Percentiles rank a stretch among this genome's conserved stretches.
These are phyloP conservation scores for Tricholoma saponaceum DNA, from an alignment of 768 basidiomycete genomes.

Conservation along the genomic window DNA sequence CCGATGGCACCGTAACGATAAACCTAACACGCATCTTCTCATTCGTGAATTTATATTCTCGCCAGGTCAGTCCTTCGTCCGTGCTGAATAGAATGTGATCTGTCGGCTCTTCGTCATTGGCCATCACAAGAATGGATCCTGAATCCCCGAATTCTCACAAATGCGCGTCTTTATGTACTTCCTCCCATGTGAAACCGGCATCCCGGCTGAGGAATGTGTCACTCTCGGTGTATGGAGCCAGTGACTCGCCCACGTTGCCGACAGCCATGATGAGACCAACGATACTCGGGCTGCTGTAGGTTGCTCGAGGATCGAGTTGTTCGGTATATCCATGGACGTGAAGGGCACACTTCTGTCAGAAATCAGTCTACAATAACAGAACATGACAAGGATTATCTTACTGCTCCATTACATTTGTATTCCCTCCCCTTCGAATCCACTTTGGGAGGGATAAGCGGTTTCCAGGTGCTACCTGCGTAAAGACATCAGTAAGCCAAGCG, in stretches of 20 bases:
- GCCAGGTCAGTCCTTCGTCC: constrained; percentile 86
- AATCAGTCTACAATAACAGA: background rate
- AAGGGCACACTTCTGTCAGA: constrained; percentile 69
- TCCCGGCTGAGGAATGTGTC: constrained; percentile 97
- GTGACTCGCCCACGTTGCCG: constrained; percentile 86
- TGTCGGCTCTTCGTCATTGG: constrained; percentile 92
- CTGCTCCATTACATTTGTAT: constrained; percentile 70
- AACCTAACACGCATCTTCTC: constrained; percentile 65
- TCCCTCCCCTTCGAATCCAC: constrained; percentile 68
- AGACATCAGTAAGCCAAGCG: constrained; percentile 1
- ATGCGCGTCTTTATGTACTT: constrained; percentile 97
- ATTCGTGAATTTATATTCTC: constrained; percentile 77
- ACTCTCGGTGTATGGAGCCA: constrained; percentile 78
- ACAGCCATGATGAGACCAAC: constrained; percentile 95
- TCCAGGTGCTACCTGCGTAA: constrained; percentile 78
- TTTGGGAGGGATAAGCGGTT: constrained; percentile 68
- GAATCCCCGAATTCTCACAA: constrained; percentile 98
- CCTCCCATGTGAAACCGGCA: constrained; percentile 97
- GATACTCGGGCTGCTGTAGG: constrained; percentile 89
- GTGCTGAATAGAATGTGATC: constrained; percentile 87
- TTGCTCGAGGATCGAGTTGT: constrained; percentile 83
- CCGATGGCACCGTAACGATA: constrained; percentile 85
- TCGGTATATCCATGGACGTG: constrained; percentile 97
- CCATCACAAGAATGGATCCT: constrained; percentile 89
- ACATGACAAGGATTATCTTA: constrained; percentile 26